Evolutionary conservation across 495 filamentous ascomycete species (phyloP).

Genomic region (Podospora didyma): DNA sequence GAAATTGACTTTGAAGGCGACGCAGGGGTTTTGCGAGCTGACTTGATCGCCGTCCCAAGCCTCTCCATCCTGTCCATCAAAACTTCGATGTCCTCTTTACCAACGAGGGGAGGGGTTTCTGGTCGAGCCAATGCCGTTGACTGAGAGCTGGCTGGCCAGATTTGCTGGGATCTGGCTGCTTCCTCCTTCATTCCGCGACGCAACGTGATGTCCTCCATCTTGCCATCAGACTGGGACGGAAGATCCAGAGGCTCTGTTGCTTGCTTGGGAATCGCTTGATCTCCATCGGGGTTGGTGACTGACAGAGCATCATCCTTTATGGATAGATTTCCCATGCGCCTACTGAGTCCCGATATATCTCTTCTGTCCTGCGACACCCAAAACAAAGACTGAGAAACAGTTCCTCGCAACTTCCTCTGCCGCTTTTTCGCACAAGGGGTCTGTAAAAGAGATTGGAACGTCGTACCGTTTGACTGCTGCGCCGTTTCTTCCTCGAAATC

Average conservation of each 20-base stretch:
- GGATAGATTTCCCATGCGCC: constrained; percentile 25
- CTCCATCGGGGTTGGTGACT: constrained; percentile 8
- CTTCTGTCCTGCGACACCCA: constrained; percentile 14
- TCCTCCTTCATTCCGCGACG: constrained; percentile 8
- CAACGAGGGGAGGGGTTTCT: constrained; percentile 15
- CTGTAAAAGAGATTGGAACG: constrained; percentile 8
- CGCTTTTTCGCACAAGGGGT: constrained; percentile 22
- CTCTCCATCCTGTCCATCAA: constrained; percentile 15
- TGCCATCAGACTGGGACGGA: constrained; percentile 13
- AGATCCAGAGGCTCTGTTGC: constrained; percentile 5
- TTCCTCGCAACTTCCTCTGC: constrained; percentile 23
- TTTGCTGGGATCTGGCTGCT: constrained; percentile 5
- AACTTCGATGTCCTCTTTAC: constrained; percentile 1
- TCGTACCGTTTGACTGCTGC: constrained; percentile 68
- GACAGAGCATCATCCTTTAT: constrained; percentile 20
- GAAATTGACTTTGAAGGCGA: constrained; percentile 30
- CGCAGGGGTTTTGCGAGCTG: constrained; percentile 4
- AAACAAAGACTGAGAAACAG: constrained; percentile 26
- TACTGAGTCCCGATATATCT: constrained; percentile 23
- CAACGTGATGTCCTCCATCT: constrained; percentile 5
- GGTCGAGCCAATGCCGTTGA: background rate
- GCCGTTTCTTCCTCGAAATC: constrained; percentile 26
- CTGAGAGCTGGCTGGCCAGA: constrained; percentile 10
- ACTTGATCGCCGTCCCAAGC: constrained; percentile 18
- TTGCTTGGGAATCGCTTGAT: constrained; percentile 38